These are phyloP conservation scores for Tuber aestivum DNA, from an alignment of 495 filamentous ascomycete genomes.

Conservation along the genomic window DNA sequence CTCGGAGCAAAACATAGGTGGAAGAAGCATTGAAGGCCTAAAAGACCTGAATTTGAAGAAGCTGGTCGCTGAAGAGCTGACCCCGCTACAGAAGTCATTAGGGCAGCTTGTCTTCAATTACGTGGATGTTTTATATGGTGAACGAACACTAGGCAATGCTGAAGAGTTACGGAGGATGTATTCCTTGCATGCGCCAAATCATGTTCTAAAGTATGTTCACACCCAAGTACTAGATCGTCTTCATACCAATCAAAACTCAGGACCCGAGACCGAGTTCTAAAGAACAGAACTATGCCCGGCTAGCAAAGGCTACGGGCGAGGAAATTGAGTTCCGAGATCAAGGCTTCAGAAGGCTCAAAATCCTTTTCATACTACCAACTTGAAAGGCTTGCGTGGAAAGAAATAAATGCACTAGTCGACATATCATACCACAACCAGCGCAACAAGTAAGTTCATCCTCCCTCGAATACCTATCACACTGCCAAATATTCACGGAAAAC, in stretches of 20 bases:
- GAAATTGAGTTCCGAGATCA: conserved; percentile 82
- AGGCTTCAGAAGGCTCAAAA: conserved; percentile 90
- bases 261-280: conserved; percentile 84
- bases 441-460: conserved; percentile 54
- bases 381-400: conserved; percentile 72
- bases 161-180: conserved; percentile 61
- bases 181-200: conserved; percentile 82
- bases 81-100: conserved; percentile 42
- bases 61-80: conserved; percentile 44
- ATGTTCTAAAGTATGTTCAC: conserved; percentile 66
- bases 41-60: conserved; percentile 57
- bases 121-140: conserved; percentile 70
- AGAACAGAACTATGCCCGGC: conserved; percentile 79
- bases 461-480: not conserved
- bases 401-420: conserved; percentile 64
- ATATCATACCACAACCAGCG: conserved; percentile 71
- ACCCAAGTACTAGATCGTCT: not conserved
- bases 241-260: conserved; percentile 42
- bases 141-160: conserved; percentile 60
- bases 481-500: conserved; percentile 55
- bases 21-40: conserved; percentile 27
- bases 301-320: conserved; percentile 50
- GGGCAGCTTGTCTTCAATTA: conserved; percentile 66
- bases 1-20: conserved; percentile 3
- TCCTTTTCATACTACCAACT: conserved; percentile 83